Evolutionary conservation across 2,329 filamentous ascomycete genomes (phyloP).

Genomic region (Gnomoniopsis smithogilvyi): DNA sequence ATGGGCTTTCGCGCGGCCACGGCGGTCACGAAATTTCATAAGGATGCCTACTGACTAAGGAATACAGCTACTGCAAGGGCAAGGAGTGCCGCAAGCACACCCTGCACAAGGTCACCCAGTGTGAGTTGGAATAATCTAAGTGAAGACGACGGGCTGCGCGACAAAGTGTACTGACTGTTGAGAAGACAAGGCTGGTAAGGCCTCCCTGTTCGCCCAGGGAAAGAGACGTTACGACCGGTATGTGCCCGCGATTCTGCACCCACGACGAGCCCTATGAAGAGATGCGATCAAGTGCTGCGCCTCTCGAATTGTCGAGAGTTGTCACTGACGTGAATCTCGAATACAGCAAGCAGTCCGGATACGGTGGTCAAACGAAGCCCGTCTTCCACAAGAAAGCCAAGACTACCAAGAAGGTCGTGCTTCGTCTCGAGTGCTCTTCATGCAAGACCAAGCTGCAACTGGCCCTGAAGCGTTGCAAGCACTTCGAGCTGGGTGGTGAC

Average conservation of each 20-base stretch:
- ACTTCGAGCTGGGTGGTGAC: conserved; percentile 99
- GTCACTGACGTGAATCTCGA: conserved; percentile 3
- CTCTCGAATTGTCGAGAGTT: neutral
- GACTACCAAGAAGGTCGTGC: conserved; percentile 99
- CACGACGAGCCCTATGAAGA: neutral
- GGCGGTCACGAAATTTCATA: conserved; percentile 1
- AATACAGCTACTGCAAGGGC: conserved; percentile 69
- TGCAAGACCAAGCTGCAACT: conserved; percentile 99
- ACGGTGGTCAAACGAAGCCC: conserved; percentile 99
- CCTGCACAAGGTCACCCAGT: conserved; percentile 80
- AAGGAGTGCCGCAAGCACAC: conserved; percentile 78
- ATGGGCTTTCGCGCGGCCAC: conserved; percentile 4
- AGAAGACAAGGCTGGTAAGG: conserved; percentile 61
- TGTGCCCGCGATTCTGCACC: conserved; percentile 5
- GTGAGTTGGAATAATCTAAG: neutral
- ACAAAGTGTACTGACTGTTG: conserved; percentile 3
- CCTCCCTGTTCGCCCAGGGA: conserved; percentile 63
- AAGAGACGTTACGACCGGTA: conserved; percentile 96
- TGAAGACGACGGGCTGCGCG: neutral
- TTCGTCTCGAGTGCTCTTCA: conserved; percentile 93
- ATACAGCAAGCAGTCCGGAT: conserved; percentile 57
- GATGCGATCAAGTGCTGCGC: neutral
- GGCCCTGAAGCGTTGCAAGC: conserved; percentile 99
- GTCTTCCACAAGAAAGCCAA: conserved; percentile 99
- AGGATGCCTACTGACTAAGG: conserved; percentile 8